Evolutionary conservation across 441 rosid species (phyloP), one percentile per base, ranked within the genome.

Genomic region (Erodium trifolium): DNA sequence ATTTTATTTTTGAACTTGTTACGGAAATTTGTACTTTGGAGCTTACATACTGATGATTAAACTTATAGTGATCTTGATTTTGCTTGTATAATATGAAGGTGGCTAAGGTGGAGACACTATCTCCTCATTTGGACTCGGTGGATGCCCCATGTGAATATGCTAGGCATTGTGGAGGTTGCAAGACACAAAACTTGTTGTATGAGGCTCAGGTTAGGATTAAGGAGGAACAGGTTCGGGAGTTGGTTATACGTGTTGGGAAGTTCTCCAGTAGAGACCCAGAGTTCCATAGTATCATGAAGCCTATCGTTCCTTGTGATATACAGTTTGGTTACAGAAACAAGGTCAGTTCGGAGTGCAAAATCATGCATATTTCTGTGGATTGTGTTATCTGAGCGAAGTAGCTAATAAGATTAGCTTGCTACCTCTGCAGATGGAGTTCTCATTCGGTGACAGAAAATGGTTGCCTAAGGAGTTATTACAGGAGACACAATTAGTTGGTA

Each of bases 101-200:
- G 63, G 77, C 87, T 11, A 93, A 93, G 83, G 39, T 90, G 74
- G 71, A 81, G 84, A 93, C 91, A 11, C 67, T 93, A 73, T 71
- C 87, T 70, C 89, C 92, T 71, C 97, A 87, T 60, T 45, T 78
- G 83, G 89, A 93, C 76, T 53, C 79, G 27, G 90, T 93, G 19
- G 90, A 89, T 72, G 89, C 97, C 18, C 98, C 98, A 68, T 93
- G 97, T 68, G 89, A 87, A 81, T 87, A 88, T 86, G 96, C 98
- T 19, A 78, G 86, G 1, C 80, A 83, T 35, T 91, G 96, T 73
- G 94, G 93, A n/a, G 97, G 98, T 64, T 93, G 94, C 75, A 93
- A 91, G 71, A 87, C 91, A 6, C 98, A 93, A 67, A 89, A 86
- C 73, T 77, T 93, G 39, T 73, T 82, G 18, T 90, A 93, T 67